Percentiles rank a stretch among this genome's conserved stretches.
phyloP scores from a whole-genome alignment of 305 asterid genomes.

The Solanum hybrid region DNA sequence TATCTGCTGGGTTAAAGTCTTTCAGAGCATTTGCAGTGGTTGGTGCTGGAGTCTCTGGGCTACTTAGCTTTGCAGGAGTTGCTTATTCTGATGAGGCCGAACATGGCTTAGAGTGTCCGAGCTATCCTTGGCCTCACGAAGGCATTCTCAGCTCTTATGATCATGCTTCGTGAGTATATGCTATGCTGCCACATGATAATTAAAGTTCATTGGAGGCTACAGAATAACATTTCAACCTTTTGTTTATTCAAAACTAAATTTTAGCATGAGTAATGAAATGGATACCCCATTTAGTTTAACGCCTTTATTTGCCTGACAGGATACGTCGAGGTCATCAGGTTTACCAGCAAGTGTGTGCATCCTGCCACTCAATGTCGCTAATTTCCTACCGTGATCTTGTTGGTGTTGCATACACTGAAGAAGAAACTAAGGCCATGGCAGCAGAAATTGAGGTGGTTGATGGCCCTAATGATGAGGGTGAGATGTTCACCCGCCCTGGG shows the following conservation, averaged over 20 bases:
- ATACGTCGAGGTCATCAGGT: conserved; percentile 88
- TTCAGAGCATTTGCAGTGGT: conserved; percentile 52
- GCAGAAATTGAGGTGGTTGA: conserved; percentile 89
- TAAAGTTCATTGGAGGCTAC: not conserved
- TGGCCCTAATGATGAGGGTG: conserved; percentile 93
- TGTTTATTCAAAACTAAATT: not conserved
- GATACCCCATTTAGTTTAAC: not conserved
- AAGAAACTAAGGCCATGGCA: conserved; percentile 83
- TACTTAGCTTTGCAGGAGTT: conserved; percentile 48
- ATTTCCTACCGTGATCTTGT: conserved; percentile 76
- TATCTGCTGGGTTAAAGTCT: conserved; percentile 42
- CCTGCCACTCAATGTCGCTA: conserved; percentile 81
- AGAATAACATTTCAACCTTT: not conserved
- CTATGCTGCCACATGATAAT: not conserved
- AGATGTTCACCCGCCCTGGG: conserved; percentile 84
- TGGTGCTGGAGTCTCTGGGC: conserved; percentile 76
- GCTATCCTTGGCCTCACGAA: conserved; percentile 76
- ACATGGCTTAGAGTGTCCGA: conserved; percentile 60
- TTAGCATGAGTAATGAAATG: not conserved
- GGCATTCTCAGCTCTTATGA: conserved; percentile 78
- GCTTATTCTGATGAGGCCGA: conserved; percentile 81
- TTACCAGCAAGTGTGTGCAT: conserved; percentile 76
- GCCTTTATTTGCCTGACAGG: conserved; percentile 29
- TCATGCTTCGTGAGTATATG: conserved; percentile 61
- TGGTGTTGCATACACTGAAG: conserved; percentile 80